phyloP scores from a whole-genome alignment of 73 alveolate species.

The Paramecium sexaurelia region DNA sequence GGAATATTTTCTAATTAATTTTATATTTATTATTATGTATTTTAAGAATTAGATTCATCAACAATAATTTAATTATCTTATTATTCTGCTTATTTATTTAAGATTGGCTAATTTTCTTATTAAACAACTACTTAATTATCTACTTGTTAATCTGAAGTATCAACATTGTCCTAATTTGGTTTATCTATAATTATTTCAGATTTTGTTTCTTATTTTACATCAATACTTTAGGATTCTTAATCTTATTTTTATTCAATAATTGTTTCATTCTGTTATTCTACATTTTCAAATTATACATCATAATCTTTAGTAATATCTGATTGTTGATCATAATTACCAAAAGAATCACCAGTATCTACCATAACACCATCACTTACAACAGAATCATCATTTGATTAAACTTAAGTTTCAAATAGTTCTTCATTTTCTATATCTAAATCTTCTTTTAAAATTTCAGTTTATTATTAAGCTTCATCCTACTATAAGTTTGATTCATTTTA shows the following conservation, averaged over 20 bases:
- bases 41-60: neutral
- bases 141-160: too few species aligned
- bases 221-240: neutral
- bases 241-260: neutral
- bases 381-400: neutral
- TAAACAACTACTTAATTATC: neutral
- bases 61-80: neutral
- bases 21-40: neutral
- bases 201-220: neutral
- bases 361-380: neutral
- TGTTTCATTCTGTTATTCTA: neutral
- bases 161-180: too few species aligned
- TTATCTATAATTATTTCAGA: neutral
- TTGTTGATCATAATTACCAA: neutral
- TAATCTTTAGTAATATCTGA: neutral
- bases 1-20: neutral
- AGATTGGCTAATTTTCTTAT: neutral
- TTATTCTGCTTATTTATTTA: neutral
- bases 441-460: neutral
- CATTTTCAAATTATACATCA: neutral
- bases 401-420: neutral
- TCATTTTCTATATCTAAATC: neutral
- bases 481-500: neutral
- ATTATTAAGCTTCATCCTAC: neutral
- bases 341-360: neutral